These are phyloP conservation scores for Wickerhamomyces subpelliculosus DNA, from an alignment of 805 yeast genomes.

Conservation along the genomic window DNA sequence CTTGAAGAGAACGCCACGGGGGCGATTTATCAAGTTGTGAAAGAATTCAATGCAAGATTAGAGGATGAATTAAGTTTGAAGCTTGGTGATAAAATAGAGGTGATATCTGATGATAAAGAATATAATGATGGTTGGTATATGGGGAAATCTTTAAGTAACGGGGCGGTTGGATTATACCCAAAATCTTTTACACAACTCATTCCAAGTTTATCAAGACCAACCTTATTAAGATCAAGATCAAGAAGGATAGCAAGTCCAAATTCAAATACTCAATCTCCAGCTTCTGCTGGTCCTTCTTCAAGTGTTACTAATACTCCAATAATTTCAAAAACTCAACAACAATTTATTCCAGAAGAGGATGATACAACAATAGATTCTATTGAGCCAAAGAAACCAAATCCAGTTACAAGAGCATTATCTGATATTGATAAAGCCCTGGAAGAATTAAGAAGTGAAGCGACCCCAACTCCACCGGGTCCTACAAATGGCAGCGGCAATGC, in stretches of 20 bases:
- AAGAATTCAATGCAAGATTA: constrained; percentile 78
- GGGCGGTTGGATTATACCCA: constrained; percentile 84
- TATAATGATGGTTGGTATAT: constrained; percentile 97
- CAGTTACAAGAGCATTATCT: constrained; percentile 46
- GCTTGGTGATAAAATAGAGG: constrained; percentile 82
- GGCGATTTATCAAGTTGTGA: constrained; percentile 53
- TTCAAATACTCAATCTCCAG: constrained; percentile 13
- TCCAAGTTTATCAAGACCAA: constrained; percentile 30
- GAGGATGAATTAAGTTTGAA: constrained; percentile 82
- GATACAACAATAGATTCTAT: constrained; percentile 3
- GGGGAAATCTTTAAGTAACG: constrained; percentile 70
- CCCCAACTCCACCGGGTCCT: background rate
- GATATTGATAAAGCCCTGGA: constrained; percentile 71
- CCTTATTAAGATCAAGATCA: constrained; percentile 51
- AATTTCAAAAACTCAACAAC: background rate
- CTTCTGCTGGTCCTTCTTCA: constrained; percentile 1
- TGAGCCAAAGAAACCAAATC: constrained; percentile 13
- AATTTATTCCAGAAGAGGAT: constrained; percentile 5
- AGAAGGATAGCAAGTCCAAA: constrained; percentile 37
- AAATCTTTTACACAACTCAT: constrained; percentile 71
- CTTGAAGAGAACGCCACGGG: constrained; percentile 19
- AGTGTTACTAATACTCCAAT: constrained; percentile 7
- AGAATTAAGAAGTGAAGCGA: constrained; percentile 41
- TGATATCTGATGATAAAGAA: constrained; percentile 87
- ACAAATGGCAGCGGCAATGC: no score